Evolutionary conservation across 1,284 basidiomycete species (phyloP).

Genomic region (Phlebopus sp.): DNA sequence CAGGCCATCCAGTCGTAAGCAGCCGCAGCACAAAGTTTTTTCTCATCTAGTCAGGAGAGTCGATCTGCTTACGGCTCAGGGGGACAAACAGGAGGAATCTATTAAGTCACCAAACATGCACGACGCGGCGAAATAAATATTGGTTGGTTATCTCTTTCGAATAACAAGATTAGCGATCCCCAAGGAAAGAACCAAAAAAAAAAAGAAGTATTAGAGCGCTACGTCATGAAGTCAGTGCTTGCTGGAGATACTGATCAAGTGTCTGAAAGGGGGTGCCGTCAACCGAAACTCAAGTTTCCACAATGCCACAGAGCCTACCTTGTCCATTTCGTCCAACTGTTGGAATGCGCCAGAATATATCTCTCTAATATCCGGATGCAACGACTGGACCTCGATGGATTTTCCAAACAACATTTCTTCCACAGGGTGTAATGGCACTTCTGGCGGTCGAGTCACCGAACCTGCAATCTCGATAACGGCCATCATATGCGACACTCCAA

Average conservation of each 20-base stretch:
- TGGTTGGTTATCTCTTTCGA: too few relatives aligned
- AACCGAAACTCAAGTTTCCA: too few relatives aligned
- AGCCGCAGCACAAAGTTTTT: too few relatives aligned
- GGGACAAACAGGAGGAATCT: too few relatives aligned
- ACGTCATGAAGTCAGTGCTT: slow-evolving; percentile 20
- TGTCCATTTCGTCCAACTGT: slow-evolving; percentile 78
- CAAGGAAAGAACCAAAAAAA: too few relatives aligned
- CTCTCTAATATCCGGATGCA: slow-evolving; percentile 73
- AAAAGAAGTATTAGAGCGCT: too few relatives aligned
- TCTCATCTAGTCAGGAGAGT: too few relatives aligned
- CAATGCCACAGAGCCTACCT: slow-evolving; percentile 42
- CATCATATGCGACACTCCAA: slow-evolving; percentile 80
- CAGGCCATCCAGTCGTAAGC: too few relatives aligned
- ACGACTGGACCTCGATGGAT: slow-evolving; percentile 52
- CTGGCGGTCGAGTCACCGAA: slow-evolving; percentile 15
- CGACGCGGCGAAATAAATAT: too few relatives aligned
- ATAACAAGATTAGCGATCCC: too few relatives aligned
- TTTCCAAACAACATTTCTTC: slow-evolving; percentile 74
- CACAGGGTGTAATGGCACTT: slow-evolving; percentile 51
- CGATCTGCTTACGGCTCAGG: too few relatives aligned
- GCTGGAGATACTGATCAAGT: slow-evolving; percentile 36
- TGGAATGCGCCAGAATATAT: slow-evolving; percentile 70
- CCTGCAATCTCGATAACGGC: slow-evolving; percentile 75
- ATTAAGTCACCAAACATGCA: too few relatives aligned
- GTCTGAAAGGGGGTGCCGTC: slow-evolving; percentile 15